Conservation (phyloP, 306 rosid genomes). For the Casuarina equisetifolia region DNA sequence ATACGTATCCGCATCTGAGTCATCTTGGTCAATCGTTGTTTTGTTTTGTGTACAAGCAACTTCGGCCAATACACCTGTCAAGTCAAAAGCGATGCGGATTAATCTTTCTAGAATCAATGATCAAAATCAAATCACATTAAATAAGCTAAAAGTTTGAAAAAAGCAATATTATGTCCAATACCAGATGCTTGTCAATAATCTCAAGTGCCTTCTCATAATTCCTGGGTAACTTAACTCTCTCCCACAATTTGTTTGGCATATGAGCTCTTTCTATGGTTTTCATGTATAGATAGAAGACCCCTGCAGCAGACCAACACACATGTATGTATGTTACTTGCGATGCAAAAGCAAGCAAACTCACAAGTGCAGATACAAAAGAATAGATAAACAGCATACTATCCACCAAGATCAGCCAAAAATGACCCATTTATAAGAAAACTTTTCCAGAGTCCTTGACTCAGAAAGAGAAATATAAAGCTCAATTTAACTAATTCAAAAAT, state of each 20-base stretch:
- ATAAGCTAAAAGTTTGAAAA: not conserved
- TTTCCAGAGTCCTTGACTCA: not conserved
- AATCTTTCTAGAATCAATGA: not conserved
- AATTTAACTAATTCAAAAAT: not conserved
- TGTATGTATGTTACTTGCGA: not conserved
- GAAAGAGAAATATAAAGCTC: not conserved
- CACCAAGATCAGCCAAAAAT: not conserved
- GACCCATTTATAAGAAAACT: not conserved
- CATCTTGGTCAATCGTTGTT: slow-evolving; percentile 92
- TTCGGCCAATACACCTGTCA: slow-evolving; percentile 91
- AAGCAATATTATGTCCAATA: slow-evolving; percentile 28
- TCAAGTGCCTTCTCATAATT: slow-evolving; percentile 88
- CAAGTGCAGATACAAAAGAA: not conserved
- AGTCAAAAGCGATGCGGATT: slow-evolving; percentile 20
- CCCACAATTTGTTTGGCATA: slow-evolving; percentile 87
- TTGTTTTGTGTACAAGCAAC: slow-evolving; percentile 83
- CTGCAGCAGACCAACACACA: slow-evolving; percentile 40
- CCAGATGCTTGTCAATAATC: slow-evolving; percentile 83
- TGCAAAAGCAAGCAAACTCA: not conserved
- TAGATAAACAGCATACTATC: not conserved
- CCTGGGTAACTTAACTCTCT: slow-evolving; percentile 87
- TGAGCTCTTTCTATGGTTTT: slow-evolving; percentile 97
- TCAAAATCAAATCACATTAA: slow-evolving; percentile 2
- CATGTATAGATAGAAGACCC: slow-evolving; percentile 93
- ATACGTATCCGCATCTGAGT: slow-evolving; percentile 93